phyloP scores from a whole-genome alignment of 2,329 filamentous ascomycete species.

The Pleurostoma richardsiae region DNA sequence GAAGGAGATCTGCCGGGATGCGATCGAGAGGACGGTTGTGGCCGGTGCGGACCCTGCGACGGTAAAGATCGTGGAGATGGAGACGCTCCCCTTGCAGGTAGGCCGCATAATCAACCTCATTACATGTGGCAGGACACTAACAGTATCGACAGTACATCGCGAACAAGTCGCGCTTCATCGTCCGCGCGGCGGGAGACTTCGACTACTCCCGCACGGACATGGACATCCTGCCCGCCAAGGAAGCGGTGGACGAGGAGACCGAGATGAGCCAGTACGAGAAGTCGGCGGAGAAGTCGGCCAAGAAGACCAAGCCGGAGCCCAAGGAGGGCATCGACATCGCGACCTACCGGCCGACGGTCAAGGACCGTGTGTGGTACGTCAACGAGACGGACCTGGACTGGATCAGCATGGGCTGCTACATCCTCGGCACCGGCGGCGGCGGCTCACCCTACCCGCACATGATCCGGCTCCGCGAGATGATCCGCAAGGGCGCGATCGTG shows the following conservation, averaged over 20 bases:
- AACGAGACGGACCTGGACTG: constrained; percentile 53
- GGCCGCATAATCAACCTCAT: constrained; percentile 19
- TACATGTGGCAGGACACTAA: neutral
- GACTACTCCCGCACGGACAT: constrained; percentile 33
- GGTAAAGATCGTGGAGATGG: constrained; percentile 45
- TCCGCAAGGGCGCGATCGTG: constrained; percentile 44
- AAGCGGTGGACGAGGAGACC: neutral
- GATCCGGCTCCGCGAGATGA: constrained; percentile 44
- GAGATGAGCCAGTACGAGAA: constrained; percentile 20
- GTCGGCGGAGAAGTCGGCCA: constrained; percentile 6
- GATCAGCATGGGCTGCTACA: constrained; percentile 54
- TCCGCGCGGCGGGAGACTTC: constrained; percentile 55
- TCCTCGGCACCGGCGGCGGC: constrained; percentile 57
- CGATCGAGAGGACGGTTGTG: constrained; percentile 35
- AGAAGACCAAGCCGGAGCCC: constrained; percentile 2
- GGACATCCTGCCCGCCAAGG: neutral
- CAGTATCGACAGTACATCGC: constrained; percentile 34
- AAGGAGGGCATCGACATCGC: constrained; percentile 26
- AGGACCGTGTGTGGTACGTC: constrained; percentile 49
- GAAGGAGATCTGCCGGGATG: constrained; percentile 30
- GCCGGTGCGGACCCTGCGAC: constrained; percentile 38
- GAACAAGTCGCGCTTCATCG: constrained; percentile 51
- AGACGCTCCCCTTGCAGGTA: constrained; percentile 42
- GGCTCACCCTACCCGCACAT: constrained; percentile 48
- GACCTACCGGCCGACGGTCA: constrained; percentile 43